These are phyloP conservation scores for Fusarium decemcellulare DNA, from an alignment of 2,329 filamentous ascomycete species.

Conservation along the genomic window DNA sequence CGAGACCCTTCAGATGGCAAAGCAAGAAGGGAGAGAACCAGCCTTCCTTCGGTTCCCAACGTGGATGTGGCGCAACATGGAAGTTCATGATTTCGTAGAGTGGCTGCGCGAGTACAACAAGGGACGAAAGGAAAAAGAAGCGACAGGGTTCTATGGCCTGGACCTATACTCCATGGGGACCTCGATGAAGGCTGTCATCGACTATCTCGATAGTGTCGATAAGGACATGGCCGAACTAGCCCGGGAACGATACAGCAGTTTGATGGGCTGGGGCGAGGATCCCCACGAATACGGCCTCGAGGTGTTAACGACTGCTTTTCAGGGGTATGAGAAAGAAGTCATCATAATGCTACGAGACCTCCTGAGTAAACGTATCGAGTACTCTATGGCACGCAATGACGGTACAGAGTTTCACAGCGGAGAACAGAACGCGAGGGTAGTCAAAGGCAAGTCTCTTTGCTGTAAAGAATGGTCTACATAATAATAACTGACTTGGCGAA, in stretches of 20 bases:
- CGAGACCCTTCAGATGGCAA: conserved; percentile 24
- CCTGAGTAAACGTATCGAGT: conserved; percentile 20
- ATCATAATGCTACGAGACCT: conserved; percentile 26
- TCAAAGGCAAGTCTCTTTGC: conserved; percentile 3
- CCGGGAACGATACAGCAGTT: conserved; percentile 15
- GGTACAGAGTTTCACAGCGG: conserved; percentile 28
- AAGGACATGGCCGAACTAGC: conserved; percentile 34
- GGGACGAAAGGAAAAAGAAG: conserved; percentile 8
- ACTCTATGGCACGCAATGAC: conserved; percentile 13
- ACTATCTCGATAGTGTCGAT: conserved; percentile 30
- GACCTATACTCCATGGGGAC: conserved; percentile 32
- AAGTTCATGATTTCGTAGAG: conserved; percentile 34
- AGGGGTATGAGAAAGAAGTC: conserved; percentile 26
- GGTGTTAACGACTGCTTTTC: conserved; percentile 24
- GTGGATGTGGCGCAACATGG: conserved; percentile 37
- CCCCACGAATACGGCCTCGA: conserved; percentile 34
- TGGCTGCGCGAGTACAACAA: conserved; percentile 30
- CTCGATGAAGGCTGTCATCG: conserved; percentile 31
- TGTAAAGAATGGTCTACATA: too few relatives aligned
- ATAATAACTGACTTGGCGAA: not conserved
- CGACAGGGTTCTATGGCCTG: conserved; percentile 24
- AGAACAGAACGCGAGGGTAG: conserved; percentile 34
- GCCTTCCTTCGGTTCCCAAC: conserved; percentile 29
- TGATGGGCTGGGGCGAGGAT: conserved; percentile 31
- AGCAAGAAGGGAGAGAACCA: conserved; percentile 20